Evolutionary conservation across 768 basidiomycete species (phyloP).

Genomic region (Sutorius australiensis): DNA sequence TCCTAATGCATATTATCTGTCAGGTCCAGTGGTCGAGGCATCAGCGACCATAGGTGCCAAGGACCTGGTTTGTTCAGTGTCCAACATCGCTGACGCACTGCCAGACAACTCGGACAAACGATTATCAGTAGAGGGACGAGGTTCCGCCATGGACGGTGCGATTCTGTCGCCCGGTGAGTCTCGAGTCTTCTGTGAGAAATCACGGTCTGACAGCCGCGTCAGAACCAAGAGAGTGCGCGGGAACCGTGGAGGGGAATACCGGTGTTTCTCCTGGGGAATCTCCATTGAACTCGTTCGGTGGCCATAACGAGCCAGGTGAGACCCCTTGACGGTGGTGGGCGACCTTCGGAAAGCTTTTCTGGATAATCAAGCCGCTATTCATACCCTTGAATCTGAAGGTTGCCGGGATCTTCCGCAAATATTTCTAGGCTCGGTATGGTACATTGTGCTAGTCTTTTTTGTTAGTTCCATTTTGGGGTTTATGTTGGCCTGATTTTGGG

Average conservation of each 20-base stretch:
- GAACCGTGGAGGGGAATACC: background rate
- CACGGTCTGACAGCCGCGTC: slow-evolving; percentile 1
- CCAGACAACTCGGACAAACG: slow-evolving; percentile 13
- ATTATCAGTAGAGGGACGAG: background rate
- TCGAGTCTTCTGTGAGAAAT: slow-evolving; percentile 1
- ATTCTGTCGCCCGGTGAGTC: slow-evolving; percentile 14
- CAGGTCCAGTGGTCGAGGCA: slow-evolving; percentile 25
- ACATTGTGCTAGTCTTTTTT: slow-evolving; percentile 23
- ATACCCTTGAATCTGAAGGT: slow-evolving; percentile 44
- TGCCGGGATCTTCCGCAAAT: slow-evolving; percentile 45
- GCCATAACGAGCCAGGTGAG: slow-evolving; percentile 14
- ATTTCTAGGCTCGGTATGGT: slow-evolving; percentile 30
- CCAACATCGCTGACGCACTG: slow-evolving; percentile 9
- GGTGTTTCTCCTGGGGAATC: slow-evolving; percentile 5
- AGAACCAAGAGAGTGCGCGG: slow-evolving; percentile 15
- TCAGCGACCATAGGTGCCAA: slow-evolving; percentile 17
- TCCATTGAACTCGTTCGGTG: slow-evolving; percentile 7
- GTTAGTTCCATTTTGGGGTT: slow-evolving; percentile 24
- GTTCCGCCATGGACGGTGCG: background rate
- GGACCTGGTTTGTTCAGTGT: background rate
- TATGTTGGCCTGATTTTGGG: slow-evolving; percentile 19
- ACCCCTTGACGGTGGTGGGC: slow-evolving; percentile 48
- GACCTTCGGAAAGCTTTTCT: slow-evolving; percentile 43
- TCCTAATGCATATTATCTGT: slow-evolving; percentile 7
- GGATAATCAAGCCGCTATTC: slow-evolving; percentile 39